Conservation (phyloP, 768 basidiomycete genomes). For the Pulveroboletus ravenelii region DNA sequence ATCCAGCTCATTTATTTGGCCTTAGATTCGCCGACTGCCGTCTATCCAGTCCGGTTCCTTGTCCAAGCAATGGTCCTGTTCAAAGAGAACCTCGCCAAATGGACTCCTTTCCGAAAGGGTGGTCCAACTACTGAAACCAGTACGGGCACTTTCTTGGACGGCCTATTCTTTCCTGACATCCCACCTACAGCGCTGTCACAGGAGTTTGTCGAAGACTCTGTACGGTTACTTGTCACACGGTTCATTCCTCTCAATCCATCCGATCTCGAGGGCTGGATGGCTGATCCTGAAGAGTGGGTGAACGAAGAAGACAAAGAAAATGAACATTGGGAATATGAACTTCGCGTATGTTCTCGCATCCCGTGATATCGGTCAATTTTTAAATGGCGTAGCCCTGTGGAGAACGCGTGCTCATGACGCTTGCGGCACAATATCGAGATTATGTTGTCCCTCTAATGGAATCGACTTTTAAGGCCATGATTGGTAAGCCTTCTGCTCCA, state of each 20-base stretch:
- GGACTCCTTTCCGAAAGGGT: conserved; percentile 62
- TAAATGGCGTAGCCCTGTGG: conserved; percentile 67
- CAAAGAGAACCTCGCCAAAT: conserved; percentile 75
- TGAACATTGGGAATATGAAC: conserved; percentile 90
- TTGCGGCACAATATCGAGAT: conserved; percentile 64
- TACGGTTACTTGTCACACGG: conserved; percentile 70
- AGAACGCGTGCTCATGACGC: conserved; percentile 83
- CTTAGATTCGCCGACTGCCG: conserved; percentile 55
- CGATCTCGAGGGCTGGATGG: conserved; percentile 81
- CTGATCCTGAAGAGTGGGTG: conserved; percentile 94
- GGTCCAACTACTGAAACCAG: conserved; percentile 58
- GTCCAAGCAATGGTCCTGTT: conserved; percentile 85
- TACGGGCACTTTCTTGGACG: conserved; percentile 25
- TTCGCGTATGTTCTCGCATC: conserved; percentile 57
- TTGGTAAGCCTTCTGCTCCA: conserved; percentile 37
- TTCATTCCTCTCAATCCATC: conserved; percentile 79
- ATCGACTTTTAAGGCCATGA: conserved; percentile 54
- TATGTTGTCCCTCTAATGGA: conserved; percentile 66
- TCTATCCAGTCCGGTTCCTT: conserved; percentile 75
- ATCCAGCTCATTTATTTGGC: not conserved
- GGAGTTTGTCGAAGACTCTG: conserved; percentile 70
- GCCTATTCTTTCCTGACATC: conserved; percentile 11
- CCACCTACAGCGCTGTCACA: conserved; percentile 49
- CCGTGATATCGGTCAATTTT: not conserved
- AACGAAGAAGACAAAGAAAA: conserved; percentile 84